A percentile compares a stretch with the other conserved stretches of the same genome.
These are phyloP conservation scores for Thecaphora thlaspeos DNA, from an alignment of 1,284 basidiomycete genomes.

Conservation along the genomic window DNA sequence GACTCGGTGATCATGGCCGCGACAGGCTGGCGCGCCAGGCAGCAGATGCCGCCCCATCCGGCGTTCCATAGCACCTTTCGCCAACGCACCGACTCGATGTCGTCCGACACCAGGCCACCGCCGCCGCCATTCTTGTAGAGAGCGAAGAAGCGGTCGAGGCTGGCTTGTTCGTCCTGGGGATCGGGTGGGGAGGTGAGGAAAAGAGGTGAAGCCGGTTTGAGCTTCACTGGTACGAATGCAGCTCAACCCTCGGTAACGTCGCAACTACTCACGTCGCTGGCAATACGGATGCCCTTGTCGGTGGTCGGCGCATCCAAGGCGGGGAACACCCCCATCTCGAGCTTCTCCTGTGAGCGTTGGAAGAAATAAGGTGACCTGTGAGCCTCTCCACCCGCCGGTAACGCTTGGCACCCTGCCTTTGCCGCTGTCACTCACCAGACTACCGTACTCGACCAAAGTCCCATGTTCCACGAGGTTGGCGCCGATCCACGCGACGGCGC, in stretches of 20 bases:
- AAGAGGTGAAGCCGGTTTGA: too few relatives aligned
- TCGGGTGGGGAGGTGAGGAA: too few relatives aligned
- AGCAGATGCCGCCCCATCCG: slow-evolving; percentile 55
- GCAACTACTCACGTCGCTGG: slow-evolving; percentile 11
- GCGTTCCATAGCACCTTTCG: slow-evolving; percentile 59
- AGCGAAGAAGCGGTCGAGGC: slow-evolving; percentile 54
- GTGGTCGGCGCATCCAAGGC: neutral
- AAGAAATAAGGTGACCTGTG: too few relatives aligned
- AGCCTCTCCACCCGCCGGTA: too few relatives aligned
- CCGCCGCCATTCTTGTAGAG: slow-evolving; percentile 59
- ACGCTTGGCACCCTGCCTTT: too few relatives aligned
- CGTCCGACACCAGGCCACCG: slow-evolving; percentile 56
- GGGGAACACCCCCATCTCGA: slow-evolving; percentile 59
- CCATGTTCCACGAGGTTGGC: slow-evolving; percentile 52
- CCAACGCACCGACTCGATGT: slow-evolving; percentile 62
- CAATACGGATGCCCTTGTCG: neutral
- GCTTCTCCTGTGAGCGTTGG: slow-evolving; percentile 12
- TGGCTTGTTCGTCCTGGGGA: slow-evolving; percentile 39
- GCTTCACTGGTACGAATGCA: too few relatives aligned
- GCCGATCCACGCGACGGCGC: slow-evolving; percentile 61
- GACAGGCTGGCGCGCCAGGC: slow-evolving; percentile 60
- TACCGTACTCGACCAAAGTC: slow-evolving; percentile 34
- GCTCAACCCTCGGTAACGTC: too few relatives aligned
- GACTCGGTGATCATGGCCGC: slow-evolving; percentile 55
- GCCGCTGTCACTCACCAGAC: slow-evolving; percentile 9